Base-by-base conservation (phyloP, 179 eudicot genomes). In the Beta corolliflora region DNA sequence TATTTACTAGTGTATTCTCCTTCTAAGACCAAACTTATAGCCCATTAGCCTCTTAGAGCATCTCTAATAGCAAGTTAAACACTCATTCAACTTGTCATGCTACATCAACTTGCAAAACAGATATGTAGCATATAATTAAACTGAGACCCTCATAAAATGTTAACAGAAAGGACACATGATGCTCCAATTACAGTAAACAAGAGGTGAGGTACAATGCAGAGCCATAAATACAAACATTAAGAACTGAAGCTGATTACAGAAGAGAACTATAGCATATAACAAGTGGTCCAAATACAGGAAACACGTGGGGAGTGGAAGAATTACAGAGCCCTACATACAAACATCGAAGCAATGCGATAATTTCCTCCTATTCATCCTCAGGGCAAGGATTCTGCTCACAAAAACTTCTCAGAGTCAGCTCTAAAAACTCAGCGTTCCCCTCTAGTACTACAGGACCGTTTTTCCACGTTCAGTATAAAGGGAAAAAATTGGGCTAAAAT, bases 391-490 rank as follows among this genome's bases (percentile, higher is more conserved):
- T 41, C 52, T 18, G 50, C 41, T 48, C 58, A 25, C 53, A 74
- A 29, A 78, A 58, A 55, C 68, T 18, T 58, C 55, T 23, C 45
- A 18, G 54, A 41, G 58, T 46, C 48, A 19, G 54, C 53, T 63
- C 68, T 23, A 75, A 44, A 73, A 72, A 25, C 67, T 76, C 58
- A 63, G 8, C 55, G 45, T 55, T 7, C 61, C 61, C 29, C 69
- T 81, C 59, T 78, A 77, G 50, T 15, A 48, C 76, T 75, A 53
- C 73, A 64, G 29, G 29, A 19, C 76, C 65, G 21, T 52, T 56
- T 41, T 23, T 59, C 29, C 41, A 84, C 71, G 64, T 61, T 63
- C 45, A 55, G 81, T 71, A 71, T 77, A 76, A 77, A 73, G 41
- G 75, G 53, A 60, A 71, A 73, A 56, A 73, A 56, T 18, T 50